Percentiles rank a stretch among this genome's conserved stretches.
Evolutionary conservation across 2,329 filamentous ascomycete species (phyloP).

Genomic region (Stemphylium vesicarium): DNA sequence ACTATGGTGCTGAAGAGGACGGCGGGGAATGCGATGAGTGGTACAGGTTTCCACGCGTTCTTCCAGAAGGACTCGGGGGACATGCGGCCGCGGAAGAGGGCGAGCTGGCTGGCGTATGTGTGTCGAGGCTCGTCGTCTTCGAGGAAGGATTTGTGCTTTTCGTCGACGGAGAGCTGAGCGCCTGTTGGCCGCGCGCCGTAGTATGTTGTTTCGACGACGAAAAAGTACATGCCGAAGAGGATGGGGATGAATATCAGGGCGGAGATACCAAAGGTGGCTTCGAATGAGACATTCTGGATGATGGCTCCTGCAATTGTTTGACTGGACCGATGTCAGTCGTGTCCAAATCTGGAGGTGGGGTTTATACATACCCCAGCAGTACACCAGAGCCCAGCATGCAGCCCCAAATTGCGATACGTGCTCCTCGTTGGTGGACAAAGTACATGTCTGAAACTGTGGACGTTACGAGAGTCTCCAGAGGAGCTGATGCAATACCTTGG

Average conservation of each 20-base stretch:
- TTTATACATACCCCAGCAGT: constrained; percentile 47
- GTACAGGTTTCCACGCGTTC: constrained; percentile 65
- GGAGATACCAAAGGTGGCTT: constrained; percentile 53
- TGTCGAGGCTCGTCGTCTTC: constrained; percentile 28
- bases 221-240: constrained; percentile 52
- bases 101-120: constrained; percentile 32
- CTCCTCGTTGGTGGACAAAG: constrained; percentile 84
- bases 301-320: constrained; percentile 55
- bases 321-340: constrained; percentile 24
- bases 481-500: constrained; percentile 85
- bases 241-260: constrained; percentile 53
- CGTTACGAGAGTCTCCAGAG: constrained; percentile 89
- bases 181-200: constrained; percentile 26
- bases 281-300: constrained; percentile 49
- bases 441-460: constrained; percentile 89
- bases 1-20: constrained; percentile 77
- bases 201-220: constrained; percentile 55
- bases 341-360: constrained; percentile 28
- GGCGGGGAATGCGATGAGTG: constrained; percentile 81
- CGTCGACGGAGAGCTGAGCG: constrained; percentile 27
- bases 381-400: constrained; percentile 47
- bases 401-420: constrained; percentile 77
- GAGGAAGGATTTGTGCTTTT: constrained; percentile 32
- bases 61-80: constrained; percentile 43
- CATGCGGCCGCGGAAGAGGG: constrained; percentile 39